Conservation (phyloP, 768 basidiomycete species). For the Lactarius indigo region DNA sequence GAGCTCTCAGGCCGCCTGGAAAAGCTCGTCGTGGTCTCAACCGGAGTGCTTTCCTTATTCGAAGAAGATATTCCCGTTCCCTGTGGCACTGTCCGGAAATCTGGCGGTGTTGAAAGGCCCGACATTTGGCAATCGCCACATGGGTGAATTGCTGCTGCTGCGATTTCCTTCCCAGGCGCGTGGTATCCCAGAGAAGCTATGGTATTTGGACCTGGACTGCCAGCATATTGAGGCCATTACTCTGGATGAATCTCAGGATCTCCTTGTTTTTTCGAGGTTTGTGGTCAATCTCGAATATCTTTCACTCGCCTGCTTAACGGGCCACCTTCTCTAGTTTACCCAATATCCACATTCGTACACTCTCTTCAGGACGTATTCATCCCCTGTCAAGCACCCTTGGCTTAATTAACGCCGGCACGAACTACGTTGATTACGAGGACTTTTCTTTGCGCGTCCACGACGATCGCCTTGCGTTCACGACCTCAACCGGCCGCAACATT, state of each 20-base stretch:
- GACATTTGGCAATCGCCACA: not conserved
- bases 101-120: slow-evolving; percentile 3
- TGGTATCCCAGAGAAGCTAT: slow-evolving; percentile 3
- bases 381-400: not conserved
- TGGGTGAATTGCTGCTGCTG: not conserved
- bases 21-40: not conserved
- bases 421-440: not conserved
- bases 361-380: slow-evolving; percentile 8
- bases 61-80: not conserved
- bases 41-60: not conserved
- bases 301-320: not conserved
- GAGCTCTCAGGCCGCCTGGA: not conserved
- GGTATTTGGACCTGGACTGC: not conserved
- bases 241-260: slow-evolving; percentile 10
- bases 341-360: slow-evolving; percentile 4
- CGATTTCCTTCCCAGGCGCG: slow-evolving; percentile 6
- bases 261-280: slow-evolving; percentile 1
- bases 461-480: not conserved
- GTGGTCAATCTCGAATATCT: not conserved
- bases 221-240: not conserved
- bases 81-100: not conserved
- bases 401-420: not conserved
- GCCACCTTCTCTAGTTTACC: not conserved
- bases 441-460: not conserved
- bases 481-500: not conserved